phyloP scores from a whole-genome alignment of 31 red algal species.

The Endocladia muricata region DNA sequence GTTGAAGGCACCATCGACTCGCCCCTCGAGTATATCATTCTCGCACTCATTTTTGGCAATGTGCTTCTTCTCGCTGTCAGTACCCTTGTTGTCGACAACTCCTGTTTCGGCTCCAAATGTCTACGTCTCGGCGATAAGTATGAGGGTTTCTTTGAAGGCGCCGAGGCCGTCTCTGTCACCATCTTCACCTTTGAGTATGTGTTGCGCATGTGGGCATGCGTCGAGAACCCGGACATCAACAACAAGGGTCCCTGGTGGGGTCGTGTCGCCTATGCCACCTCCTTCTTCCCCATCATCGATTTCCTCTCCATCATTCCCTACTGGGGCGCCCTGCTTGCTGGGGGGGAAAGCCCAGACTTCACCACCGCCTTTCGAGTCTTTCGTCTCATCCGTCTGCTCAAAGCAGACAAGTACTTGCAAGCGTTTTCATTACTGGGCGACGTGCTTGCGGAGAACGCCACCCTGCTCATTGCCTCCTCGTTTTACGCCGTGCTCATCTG shows the following conservation, averaged over 20 bases:
- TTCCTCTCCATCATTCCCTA: slow-evolving; percentile 73
- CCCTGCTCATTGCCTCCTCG: slow-evolving; percentile 72
- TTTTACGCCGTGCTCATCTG: slow-evolving; percentile 76
- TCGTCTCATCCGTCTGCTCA: slow-evolving; percentile 86
- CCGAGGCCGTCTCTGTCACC: slow-evolving; percentile 65
- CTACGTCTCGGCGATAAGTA: slow-evolving; percentile 72
- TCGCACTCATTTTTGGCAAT: slow-evolving; percentile 71
- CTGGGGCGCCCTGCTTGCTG: slow-evolving; percentile 43
- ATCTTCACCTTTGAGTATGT: slow-evolving; percentile 85
- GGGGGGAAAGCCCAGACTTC: slow-evolving; percentile 65
- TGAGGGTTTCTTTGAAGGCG: slow-evolving; percentile 59
- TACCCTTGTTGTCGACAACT: slow-evolving; percentile 55
- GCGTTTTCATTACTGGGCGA: slow-evolving; percentile 76
- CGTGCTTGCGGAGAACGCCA: slow-evolving; percentile 80
- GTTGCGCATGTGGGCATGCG: slow-evolving; percentile 76
- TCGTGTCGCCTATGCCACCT: slow-evolving; percentile 59
- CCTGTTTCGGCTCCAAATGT: slow-evolving; percentile 75
- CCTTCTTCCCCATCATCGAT: slow-evolving; percentile 81
- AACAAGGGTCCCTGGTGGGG: slow-evolving; percentile 50
- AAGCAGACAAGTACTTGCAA: slow-evolving; percentile 84
- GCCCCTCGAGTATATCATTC: slow-evolving; percentile 64
- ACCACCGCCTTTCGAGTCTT: slow-evolving; percentile 82
- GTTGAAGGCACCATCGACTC: slow-evolving; percentile 90
- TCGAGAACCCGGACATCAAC: slow-evolving; percentile 46
- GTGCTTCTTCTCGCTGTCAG: slow-evolving; percentile 57